Conservation (phyloP, 2,329 filamentous ascomycete species). For the Microsporum ferrugineum region DNA sequence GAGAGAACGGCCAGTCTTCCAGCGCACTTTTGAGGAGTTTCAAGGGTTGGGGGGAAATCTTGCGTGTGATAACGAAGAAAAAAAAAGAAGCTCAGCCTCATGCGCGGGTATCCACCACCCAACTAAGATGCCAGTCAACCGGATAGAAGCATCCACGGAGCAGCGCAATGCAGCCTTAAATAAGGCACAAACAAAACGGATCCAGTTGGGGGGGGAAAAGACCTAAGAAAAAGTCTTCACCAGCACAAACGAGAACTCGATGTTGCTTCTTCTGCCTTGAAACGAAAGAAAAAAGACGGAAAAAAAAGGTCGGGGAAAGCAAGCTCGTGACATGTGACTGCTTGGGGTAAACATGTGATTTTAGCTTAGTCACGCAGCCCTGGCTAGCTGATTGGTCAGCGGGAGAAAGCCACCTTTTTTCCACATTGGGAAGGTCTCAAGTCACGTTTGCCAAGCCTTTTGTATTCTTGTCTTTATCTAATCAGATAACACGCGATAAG, state of each 20-base stretch:
- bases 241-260: background rate
- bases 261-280: background rate
- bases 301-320: background rate
- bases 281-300: background rate
- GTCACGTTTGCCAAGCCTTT: background rate
- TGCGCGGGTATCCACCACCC: background rate
- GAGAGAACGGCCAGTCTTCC: background rate
- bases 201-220: too few relatives aligned
- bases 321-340: conserved; percentile 1
- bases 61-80: background rate
- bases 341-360: conserved; percentile 2
- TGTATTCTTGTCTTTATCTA: background rate
- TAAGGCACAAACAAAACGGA: background rate
- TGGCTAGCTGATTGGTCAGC: background rate
- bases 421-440: background rate
- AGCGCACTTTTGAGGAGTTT: background rate
- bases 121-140: background rate
- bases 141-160: background rate
- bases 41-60: background rate
- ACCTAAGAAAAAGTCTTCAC: background rate
- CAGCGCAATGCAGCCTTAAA: background rate
- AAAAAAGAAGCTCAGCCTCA: background rate
- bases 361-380: background rate
- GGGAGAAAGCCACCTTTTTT: background rate
- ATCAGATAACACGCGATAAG: conserved; percentile 1